phyloP scores from a whole-genome alignment of 2,329 filamentous ascomycete species.

The Cytospora schulzeri region DNA sequence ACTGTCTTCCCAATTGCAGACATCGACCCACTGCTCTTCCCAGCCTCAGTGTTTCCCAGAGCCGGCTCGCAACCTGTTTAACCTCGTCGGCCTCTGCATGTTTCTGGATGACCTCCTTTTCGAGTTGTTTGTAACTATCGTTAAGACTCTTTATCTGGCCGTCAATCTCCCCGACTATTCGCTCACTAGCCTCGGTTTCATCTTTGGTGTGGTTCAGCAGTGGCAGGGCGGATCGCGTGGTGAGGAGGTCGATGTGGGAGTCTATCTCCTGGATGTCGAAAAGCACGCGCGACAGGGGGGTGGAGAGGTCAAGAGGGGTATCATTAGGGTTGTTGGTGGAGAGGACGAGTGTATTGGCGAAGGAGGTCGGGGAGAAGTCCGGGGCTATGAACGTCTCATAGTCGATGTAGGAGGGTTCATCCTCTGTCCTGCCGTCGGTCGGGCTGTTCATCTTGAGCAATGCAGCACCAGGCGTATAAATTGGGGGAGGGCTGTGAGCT shows the following conservation, averaged over 20 bases:
- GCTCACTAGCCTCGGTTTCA: constrained; percentile 71
- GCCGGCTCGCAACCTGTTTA: constrained; percentile 71
- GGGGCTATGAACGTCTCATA: constrained; percentile 89
- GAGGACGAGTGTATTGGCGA: constrained; percentile 87
- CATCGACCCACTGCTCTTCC: constrained; percentile 77
- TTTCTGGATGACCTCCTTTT: constrained; percentile 83
- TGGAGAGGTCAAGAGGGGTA: constrained; percentile 87
- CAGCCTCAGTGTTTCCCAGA: constrained; percentile 79
- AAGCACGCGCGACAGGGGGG: constrained; percentile 86
- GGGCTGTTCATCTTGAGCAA: constrained; percentile 31
- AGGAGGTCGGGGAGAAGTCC: constrained; percentile 75
- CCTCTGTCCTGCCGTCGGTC: constrained; percentile 43
- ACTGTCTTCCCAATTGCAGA: constrained; percentile 78
- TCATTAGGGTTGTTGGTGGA: constrained; percentile 92
- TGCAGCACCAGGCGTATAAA: too few species aligned
- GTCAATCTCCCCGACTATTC: constrained; percentile 76
- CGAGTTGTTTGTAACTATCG: constrained; percentile 81
- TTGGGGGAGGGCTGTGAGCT: not conserved
- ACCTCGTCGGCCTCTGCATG: constrained; percentile 87
- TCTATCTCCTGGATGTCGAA: constrained; percentile 98
- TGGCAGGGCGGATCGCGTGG: constrained; percentile 79
- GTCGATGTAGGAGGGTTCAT: constrained; percentile 86
- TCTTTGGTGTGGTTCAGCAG: constrained; percentile 76
- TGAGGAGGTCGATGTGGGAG: constrained; percentile 88
- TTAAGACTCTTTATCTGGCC: constrained; percentile 78